Percentiles rank a stretch among this genome's conserved stretches.
Conservation (phyloP, 2,329 filamentous ascomycete genomes). For the Sporothrix schenckii region DNA sequence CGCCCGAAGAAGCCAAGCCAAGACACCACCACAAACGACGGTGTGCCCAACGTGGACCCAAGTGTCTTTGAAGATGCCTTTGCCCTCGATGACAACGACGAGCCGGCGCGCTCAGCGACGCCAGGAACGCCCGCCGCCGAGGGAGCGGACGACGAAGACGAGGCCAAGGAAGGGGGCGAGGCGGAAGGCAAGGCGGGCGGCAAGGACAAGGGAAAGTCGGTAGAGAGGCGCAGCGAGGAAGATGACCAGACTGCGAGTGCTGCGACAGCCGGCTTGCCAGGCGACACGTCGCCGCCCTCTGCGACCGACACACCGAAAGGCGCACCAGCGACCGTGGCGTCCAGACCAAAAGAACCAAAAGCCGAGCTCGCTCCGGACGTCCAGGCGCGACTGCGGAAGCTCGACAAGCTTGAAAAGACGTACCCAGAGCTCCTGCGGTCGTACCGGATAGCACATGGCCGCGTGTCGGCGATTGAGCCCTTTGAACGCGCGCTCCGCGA, state of each 20-base stretch:
- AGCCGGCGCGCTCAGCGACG: slow-evolving; percentile 54
- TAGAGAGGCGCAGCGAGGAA: background rate
- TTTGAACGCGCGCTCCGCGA: slow-evolving; percentile 92
- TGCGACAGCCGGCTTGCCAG: background rate
- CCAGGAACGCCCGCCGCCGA: slow-evolving; percentile 27
- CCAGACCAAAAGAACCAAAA: slow-evolving; percentile 38
- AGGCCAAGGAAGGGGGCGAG: background rate
- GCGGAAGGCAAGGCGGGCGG: background rate
- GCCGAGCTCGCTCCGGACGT: slow-evolving; percentile 73
- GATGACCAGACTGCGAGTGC: background rate
- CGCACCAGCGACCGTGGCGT: slow-evolving; percentile 19
- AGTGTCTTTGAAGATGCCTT: slow-evolving; percentile 86
- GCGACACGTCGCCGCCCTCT: slow-evolving; percentile 11
- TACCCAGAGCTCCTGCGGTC: slow-evolving; percentile 93
- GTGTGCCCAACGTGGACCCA: slow-evolving; percentile 69
- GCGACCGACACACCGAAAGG: background rate
- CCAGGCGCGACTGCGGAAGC: slow-evolving; percentile 72
- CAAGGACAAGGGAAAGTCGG: slow-evolving; percentile 5
- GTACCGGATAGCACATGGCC: slow-evolving; percentile 86
- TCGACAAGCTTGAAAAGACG: slow-evolving; percentile 86
- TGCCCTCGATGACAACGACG: slow-evolving; percentile 80
- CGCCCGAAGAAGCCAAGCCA: slow-evolving; percentile 51
- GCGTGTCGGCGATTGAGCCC: slow-evolving; percentile 83
- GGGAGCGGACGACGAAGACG: slow-evolving; percentile 7
- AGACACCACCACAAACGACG: slow-evolving; percentile 43